Evolutionary conservation across 2,329 filamentous ascomycete species (phyloP).

Genomic region (Arthrinium puccinioides): DNA sequence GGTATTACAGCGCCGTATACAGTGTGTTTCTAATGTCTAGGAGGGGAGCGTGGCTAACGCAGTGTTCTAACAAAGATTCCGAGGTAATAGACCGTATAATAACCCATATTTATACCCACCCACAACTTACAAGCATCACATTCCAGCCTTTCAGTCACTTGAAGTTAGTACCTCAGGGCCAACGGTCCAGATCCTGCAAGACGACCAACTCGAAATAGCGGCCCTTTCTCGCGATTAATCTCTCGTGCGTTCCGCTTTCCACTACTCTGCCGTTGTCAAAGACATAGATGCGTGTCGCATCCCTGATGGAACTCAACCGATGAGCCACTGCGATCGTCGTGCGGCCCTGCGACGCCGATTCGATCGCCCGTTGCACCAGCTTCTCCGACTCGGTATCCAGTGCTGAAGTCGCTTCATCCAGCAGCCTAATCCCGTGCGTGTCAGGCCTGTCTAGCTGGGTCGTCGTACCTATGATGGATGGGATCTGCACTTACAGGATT

Average conservation of each 20-base stretch:
- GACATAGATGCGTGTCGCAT: conserved; percentile 93
- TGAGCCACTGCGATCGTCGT: conserved; percentile 94
- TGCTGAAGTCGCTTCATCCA: conserved; percentile 75
- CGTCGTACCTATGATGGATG: no score
- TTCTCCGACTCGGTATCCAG: conserved; percentile 72
- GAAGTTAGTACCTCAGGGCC: no score
- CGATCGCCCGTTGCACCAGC: conserved; percentile 71
- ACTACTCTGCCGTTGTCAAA: conserved; percentile 83
- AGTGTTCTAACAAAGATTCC: no score
- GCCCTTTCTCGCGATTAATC: conserved; percentile 61
- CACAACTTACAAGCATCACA: no score
- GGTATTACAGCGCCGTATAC: no score
- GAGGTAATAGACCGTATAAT: no score
- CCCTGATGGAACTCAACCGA: conserved; percentile 83
- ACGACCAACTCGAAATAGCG: conserved; percentile 74
- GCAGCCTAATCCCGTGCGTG: no score
- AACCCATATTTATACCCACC: no score
- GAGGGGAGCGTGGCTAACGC: no score
- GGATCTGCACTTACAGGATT: no score
- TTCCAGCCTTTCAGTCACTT: not conserved
- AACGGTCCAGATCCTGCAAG: conserved; percentile 66
- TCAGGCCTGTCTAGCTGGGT: no score
- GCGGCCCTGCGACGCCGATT: conserved; percentile 73
- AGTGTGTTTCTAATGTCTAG: no score
- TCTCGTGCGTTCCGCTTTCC: conserved; percentile 72